Percentiles rank a stretch among this genome's conserved stretches.
Evolutionary conservation across 768 basidiomycete species (phyloP).

Genomic region (Lactifluus rugatus): DNA sequence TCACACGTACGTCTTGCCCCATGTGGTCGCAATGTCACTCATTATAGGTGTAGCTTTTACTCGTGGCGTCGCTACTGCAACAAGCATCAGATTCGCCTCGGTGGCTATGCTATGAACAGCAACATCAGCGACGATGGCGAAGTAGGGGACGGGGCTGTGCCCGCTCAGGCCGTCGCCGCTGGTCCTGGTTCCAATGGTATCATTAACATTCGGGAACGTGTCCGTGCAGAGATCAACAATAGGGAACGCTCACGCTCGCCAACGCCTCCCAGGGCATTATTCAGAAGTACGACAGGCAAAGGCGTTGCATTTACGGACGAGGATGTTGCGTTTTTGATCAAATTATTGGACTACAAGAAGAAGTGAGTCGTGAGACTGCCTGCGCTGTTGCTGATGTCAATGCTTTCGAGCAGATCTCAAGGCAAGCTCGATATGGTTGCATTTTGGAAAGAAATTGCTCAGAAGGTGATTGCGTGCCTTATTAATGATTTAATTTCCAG

Average conservation of each 20-base stretch:
- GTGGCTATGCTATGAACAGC: slow-evolving; percentile 79
- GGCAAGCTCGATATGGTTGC: slow-evolving; percentile 63
- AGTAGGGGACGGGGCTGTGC: slow-evolving; percentile 29
- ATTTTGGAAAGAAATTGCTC: slow-evolving; percentile 71
- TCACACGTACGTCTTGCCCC: slow-evolving; percentile 53
- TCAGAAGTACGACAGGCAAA: slow-evolving; percentile 80
- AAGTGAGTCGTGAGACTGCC: slow-evolving; percentile 35
- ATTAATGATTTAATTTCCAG: slow-evolving; percentile 2
- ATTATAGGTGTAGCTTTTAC: slow-evolving; percentile 51
- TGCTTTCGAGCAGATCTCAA: slow-evolving; percentile 35
- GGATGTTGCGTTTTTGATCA: slow-evolving; percentile 67
- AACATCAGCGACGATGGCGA: slow-evolving; percentile 44
- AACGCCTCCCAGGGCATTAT: slow-evolving; percentile 70
- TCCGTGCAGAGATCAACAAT: slow-evolving; percentile 28
- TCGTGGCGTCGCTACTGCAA: slow-evolving; percentile 91
- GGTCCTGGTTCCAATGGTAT: slow-evolving; percentile 35
- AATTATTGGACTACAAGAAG: slow-evolving; percentile 61
- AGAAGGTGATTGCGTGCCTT: slow-evolving; percentile 36
- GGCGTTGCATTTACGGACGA: slow-evolving; percentile 84
- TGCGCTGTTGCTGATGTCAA: slow-evolving; percentile 7
- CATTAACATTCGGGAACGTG: slow-evolving; percentile 34
- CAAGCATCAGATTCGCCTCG: slow-evolving; percentile 84
- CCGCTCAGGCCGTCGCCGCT: slow-evolving; percentile 19
- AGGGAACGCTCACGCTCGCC: slow-evolving; percentile 57
- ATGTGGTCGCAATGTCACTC: slow-evolving; percentile 1